phyloP scores from a whole-genome alignment of 495 filamentous ascomycete species.

The Xylaria longipes region DNA sequence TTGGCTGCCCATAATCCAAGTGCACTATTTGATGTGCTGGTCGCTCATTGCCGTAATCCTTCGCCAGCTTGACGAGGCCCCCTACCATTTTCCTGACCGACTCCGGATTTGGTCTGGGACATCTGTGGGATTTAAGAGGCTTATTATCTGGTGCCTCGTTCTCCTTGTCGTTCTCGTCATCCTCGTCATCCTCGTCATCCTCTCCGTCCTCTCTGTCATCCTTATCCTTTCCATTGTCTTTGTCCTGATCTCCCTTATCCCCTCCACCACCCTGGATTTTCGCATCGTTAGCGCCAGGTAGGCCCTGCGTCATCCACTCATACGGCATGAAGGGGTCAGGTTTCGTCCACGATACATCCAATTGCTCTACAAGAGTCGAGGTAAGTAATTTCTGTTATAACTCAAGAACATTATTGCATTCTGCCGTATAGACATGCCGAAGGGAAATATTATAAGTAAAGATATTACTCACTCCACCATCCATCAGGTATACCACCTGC shows the following conservation, averaged over 20 bases:
- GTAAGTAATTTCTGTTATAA: neutral
- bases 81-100: neutral
- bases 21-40: neutral
- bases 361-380: neutral
- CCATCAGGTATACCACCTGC: neutral
- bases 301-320: slow-evolving; percentile 3
- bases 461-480: slow-evolving; percentile 10
- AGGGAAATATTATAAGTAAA: neutral
- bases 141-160: neutral
- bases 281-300: neutral
- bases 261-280: neutral
- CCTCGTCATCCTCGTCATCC: neutral
- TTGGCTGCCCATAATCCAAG: neutral
- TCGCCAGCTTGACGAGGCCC: neutral
- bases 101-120: neutral
- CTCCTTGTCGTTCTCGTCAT: neutral
- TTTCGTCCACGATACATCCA: slow-evolving; percentile 16
- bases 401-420: neutral
- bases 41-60: neutral
- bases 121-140: no score
- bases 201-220: neutral
- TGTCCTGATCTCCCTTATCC: neutral
- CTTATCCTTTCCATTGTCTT: neutral
- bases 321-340: slow-evolving; percentile 13
- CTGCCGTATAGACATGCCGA: neutral